Base-by-base conservation (phyloP, 805 yeast genomes). In the Myxozyma udenii region DNA sequence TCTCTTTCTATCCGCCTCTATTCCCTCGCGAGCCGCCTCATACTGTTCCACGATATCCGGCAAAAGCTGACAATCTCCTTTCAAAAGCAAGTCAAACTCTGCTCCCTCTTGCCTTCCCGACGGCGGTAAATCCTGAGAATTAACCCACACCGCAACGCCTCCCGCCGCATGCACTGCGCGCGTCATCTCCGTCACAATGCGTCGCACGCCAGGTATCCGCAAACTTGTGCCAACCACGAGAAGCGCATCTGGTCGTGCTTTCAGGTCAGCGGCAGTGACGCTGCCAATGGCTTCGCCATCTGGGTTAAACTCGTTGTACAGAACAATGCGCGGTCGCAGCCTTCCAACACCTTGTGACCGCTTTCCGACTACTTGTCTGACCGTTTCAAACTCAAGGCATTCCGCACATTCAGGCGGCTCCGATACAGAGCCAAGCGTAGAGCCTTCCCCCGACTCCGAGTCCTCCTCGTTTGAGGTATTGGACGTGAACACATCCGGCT, bases 211-310 rank as follows among this genome's bases (percentile, higher is more conserved):
- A 0, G 88, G 88, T 24, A 89, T 89, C 63, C 85, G 83, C 51
- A 89, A 72, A 1, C 95, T 83, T 0, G 96, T 89, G 2, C 96
- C 96, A 5, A 85, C 86, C 46, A 89, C 83, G 4, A 89, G 69
- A 41, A 88, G 68, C 61, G 91, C 83, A 65, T 89, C 96, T 16
- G 95, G 89, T 35, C 76, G 76, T 9, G 74, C 68, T 52, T 73
- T 75, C 39, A 86, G 67, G 66, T 89, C 96, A 1, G 74, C 59
- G 16, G 84, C 84, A 3, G 88, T 78, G 3, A 85, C 78, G 46
- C 80, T 79, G 0, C 95, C 95, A 43, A 89, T 87, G 25, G 84
- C 78, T 41, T 91, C 95, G 55, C 93, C 89, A 65, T 88, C 95
- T 1, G 95, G 95, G 64, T 89, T 86, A 50, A 76, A 74, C 62